Percentiles rank a stretch among this genome's conserved stretches.
Evolutionary conservation across 208 protist genomes (phyloP).

Genomic region (Borovskyia barvae): DNA sequence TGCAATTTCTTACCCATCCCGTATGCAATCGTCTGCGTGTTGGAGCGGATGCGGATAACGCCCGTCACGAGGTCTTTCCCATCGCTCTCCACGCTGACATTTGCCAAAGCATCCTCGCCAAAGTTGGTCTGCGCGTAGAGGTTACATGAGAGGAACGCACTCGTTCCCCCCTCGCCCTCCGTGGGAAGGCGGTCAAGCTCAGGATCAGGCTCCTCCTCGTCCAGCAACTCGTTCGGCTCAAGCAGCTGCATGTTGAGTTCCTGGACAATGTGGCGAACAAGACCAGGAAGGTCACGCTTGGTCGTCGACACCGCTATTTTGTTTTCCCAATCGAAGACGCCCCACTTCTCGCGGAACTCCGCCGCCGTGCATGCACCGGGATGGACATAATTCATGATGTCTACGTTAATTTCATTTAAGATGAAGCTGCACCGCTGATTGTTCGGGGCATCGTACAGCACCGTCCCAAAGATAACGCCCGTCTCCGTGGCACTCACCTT

Average conservation of each 20-base stretch:
- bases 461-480: constrained; percentile 96
- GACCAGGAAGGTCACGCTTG: constrained; percentile 80
- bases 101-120: constrained; percentile 97
- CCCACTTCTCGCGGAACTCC: constrained; percentile 97
- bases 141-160: constrained; percentile 96
- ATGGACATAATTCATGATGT: constrained; percentile 99
- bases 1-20: constrained; percentile 97
- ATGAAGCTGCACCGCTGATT: constrained; percentile 91
- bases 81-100: constrained; percentile 89
- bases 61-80: constrained; percentile 89
- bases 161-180: constrained; percentile 64
- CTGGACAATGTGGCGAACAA: constrained; percentile 89
- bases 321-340: constrained; percentile 99
- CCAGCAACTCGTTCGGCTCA: constrained; percentile 35
- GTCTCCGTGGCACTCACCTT: constrained; percentile 98
- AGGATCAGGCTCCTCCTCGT: constrained; percentile 28
- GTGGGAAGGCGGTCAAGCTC: constrained; percentile 42
- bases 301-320: constrained; percentile 93
- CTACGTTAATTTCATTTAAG: constrained; percentile 97
- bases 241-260: constrained; percentile 95
- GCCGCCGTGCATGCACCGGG: constrained; percentile 84
- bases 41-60: constrained; percentile 96
- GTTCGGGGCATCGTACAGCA: constrained; percentile 94
- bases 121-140: constrained; percentile 96
- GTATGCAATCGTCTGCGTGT: constrained; percentile 98